These are phyloP conservation scores for Hypoxylon rickii DNA, from an alignment of 495 filamentous ascomycete species.

Conservation along the genomic window DNA sequence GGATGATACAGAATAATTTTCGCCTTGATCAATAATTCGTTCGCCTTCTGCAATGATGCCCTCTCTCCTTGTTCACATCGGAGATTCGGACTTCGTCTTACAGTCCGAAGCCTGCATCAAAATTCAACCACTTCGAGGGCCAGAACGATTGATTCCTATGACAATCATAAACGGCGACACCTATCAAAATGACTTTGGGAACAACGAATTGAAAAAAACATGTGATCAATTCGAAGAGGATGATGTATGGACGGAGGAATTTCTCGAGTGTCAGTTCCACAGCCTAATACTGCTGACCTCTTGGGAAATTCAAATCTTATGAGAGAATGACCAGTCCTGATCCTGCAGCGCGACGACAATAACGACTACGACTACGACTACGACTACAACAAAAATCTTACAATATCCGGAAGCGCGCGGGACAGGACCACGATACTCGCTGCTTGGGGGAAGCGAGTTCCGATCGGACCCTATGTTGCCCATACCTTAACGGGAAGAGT, in stretches of 20 bases:
- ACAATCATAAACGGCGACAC: background rate
- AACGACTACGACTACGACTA: too few relatives aligned
- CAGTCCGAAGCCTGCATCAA: background rate
- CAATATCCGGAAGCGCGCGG: too few relatives aligned
- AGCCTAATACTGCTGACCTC: too few relatives aligned
- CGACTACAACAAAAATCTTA: too few relatives aligned
- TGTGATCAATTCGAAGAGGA: background rate
- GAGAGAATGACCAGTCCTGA: too few relatives aligned
- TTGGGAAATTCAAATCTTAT: too few relatives aligned
- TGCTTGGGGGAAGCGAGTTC: background rate
- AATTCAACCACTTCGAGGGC: background rate
- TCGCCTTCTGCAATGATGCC: background rate
- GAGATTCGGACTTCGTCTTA: background rate
- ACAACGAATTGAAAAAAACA: background rate
- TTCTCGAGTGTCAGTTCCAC: background rate
- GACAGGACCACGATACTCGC: background rate
- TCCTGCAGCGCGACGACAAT: too few relatives aligned
- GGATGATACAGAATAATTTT: background rate
- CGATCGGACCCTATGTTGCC: background rate
- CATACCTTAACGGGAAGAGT: background rate
- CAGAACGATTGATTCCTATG: background rate
- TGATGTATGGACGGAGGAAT: background rate
- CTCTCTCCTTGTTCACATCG: background rate
- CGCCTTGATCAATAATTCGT: too few relatives aligned
- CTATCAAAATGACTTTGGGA: background rate